A percentile compares a stretch with the other conserved stretches of the same genome.
phyloP scores from a whole-genome alignment of 768 basidiomycete species.

The Naganishia onofrii region DNA sequence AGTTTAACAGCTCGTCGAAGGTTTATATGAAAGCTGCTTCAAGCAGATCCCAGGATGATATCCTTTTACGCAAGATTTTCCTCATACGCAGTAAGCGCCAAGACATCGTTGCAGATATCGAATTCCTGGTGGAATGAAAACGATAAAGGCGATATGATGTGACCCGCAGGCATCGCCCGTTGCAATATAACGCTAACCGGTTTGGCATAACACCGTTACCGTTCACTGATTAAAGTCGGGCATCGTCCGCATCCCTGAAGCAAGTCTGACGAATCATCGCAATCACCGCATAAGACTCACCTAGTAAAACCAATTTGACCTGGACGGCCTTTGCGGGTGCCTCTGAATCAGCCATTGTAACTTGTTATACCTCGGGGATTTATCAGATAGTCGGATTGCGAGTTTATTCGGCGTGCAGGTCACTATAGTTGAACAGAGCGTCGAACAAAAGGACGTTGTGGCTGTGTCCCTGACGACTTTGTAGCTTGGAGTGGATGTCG shows the following conservation, averaged over 20 bases:
- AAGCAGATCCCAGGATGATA: too few species aligned
- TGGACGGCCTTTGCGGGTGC: slow-evolving; percentile 72
- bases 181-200: too few species aligned
- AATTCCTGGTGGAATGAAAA: too few species aligned
- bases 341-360: slow-evolving; percentile 32
- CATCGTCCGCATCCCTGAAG: not conserved
- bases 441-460: slow-evolving; percentile 18
- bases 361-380: not conserved
- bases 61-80: too few species aligned
- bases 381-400: not conserved
- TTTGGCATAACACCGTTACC: too few species aligned
- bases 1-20: not conserved
- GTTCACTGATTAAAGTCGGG: not conserved
- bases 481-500: not conserved
- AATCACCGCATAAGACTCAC: slow-evolving; percentile 56
- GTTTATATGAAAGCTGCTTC: not conserved
- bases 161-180: too few species aligned
- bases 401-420: not conserved
- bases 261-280: not conserved
- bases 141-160: too few species aligned
- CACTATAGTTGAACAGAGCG: not conserved
- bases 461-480: slow-evolving; percentile 7
- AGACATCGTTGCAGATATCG: too few species aligned
- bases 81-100: too few species aligned
- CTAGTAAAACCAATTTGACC: slow-evolving; percentile 94